Evolutionary conservation across 78 protist species (phyloP), one percentile per base, ranked within the genome.

Genomic region (Salpingoeca rosetta): DNA sequence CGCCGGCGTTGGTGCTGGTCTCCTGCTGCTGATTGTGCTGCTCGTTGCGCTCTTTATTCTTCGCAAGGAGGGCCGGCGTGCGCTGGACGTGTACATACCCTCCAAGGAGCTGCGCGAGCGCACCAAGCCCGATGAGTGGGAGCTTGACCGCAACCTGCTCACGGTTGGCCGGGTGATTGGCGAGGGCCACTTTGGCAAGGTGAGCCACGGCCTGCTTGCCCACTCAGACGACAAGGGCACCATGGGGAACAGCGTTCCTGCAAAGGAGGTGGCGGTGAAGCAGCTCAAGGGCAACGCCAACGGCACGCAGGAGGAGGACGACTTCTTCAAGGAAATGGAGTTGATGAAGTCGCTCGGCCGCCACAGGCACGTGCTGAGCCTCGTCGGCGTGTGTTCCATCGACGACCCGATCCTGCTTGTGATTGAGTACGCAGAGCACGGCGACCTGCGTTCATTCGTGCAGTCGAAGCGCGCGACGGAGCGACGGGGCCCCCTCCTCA

Each of bases 301-400:
- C 31, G 65, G 65, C 65, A 22, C 65, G 17, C 65, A 17, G 7
- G 65, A 51, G 17, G 65, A 22, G 65, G 17, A 7, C 31, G 65
- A 51, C 7, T 51, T 51, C 17, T 51, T 51, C 65, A 17, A 51
- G 31, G 65, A 51, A 17, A 51, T 51, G 65, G 65, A 51, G 65
- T 17, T 51, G 65, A 51, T 51, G 65, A 51, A 22, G 65, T 7
- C 7, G 7, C 65, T 51, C 17, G 65, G 65, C 31, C 65, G 65
- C n/a, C 82, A 78, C 56, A 44, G 41, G 27, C 17, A 78, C 56
- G 82, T 78, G 82, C 56, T 78, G 82, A 22, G 56, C n/a, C 82
- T 78, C 39, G n/a, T 78, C 7, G 82, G 82, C n/a, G 82, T 42
- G 57, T 78, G 82, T 38, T 17, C 57, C 35, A 0, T 25, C 35